These are phyloP conservation scores for Wickerhamiella brachini DNA, from an alignment of 805 yeast genomes.

Conservation along the genomic window DNA sequence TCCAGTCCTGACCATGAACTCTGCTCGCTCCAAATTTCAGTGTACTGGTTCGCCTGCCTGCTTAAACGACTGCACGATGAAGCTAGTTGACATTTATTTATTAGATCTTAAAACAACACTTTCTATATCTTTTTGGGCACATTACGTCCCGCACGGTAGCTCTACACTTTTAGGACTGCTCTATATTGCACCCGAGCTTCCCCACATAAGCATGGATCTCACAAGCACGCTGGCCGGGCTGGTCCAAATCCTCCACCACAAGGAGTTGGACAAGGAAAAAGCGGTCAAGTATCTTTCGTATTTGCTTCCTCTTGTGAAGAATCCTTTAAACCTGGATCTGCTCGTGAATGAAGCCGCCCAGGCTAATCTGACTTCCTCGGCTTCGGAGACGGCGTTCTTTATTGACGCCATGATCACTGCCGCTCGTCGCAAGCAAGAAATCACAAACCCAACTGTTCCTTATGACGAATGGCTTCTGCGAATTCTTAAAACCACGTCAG, in stretches of 20 bases:
- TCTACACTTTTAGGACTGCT: too few relatives aligned
- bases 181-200: too few relatives aligned
- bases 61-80: too few relatives aligned
- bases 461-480: slow-evolving; percentile 5
- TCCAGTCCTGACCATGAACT: too few relatives aligned
- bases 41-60: too few relatives aligned
- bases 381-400: background rate
- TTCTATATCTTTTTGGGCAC: too few relatives aligned
- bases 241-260: slow-evolving; percentile 4
- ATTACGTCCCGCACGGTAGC: too few relatives aligned
- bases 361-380: slow-evolving; percentile 1
- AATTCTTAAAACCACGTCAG: slow-evolving; percentile 2
- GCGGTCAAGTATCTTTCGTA: slow-evolving; percentile 5
- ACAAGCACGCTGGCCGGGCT: slow-evolving; percentile 2
- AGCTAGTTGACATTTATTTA: too few relatives aligned
- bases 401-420: slow-evolving; percentile 14
- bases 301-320: slow-evolving; percentile 13
- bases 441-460: slow-evolving; percentile 14
- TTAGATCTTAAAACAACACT: too few relatives aligned
- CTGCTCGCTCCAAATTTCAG: too few relatives aligned
- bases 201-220: background rate
- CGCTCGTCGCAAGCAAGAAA: slow-evolving; percentile 8
- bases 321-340: slow-evolving; percentile 13
- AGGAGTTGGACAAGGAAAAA: background rate
- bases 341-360: slow-evolving; percentile 10